Base-by-base conservation (phyloP, 2,329 filamentous ascomycete genomes). In the Alternaria novae-zelandiae region DNA sequence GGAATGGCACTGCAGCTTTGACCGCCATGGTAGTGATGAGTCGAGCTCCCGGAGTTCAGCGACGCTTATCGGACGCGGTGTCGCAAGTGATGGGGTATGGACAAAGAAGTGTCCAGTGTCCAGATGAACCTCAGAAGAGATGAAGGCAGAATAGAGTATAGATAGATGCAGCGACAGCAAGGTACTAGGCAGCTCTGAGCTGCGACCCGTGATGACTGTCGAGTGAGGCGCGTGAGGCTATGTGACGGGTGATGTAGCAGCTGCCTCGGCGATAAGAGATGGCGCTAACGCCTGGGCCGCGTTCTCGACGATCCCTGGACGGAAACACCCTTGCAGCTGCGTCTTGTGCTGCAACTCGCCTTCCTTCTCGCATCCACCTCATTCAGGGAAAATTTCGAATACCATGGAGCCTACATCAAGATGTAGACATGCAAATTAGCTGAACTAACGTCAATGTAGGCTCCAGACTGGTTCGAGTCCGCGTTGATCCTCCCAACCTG, bases 1-100 rank as follows among this genome's bases (percentile, higher is more conserved):
- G 86, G 76, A 97, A 87, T 41, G 94, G 94, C 64, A 98, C 88
- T 59, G 93, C 78, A 41, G 88, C 87, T 79, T 88, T 88, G 70
- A 87, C 85, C 71, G 91, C 87, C 92, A 97, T 96, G 70, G 63
- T 72, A 70, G 51, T 58, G 61, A 63, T 61, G 63, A 54, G 57
- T 59, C 50, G 59, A 66, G 64, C 66, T 69, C 57, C 49, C 43
- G 53, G 66, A 67, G 65, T 49, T 69, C 54, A 47, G 54, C 46
- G 46, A 54, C 45, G 62, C 43, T 65, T 64, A 66, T 68, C 64
- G 61, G 54, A 56, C 43, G 56, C 53, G 49, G 56, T 32, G 43
- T 57, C 28, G 45, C 43, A 44, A 44, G 46, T 41, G 17, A 28
- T 41, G 41, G 36, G 15, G 50, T 13, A 47, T 56, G 25, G 21